Evolutionary conservation across 805 yeast species (phyloP), one percentile per base, ranked within the genome.

Genomic region (Naumovozyma castellii): DNA sequence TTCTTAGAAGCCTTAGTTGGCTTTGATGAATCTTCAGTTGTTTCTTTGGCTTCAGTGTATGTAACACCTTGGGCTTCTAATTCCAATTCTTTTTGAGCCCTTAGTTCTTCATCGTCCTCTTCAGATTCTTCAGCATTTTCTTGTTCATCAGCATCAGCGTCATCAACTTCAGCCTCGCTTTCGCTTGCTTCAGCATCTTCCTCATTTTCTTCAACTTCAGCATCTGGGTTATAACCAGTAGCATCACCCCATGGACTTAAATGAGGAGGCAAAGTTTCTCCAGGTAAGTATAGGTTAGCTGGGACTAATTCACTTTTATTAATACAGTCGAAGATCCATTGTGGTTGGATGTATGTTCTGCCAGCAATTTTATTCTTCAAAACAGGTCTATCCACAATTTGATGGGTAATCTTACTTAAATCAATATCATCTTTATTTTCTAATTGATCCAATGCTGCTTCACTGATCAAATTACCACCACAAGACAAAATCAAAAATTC

Each of bases 211-310:
- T 53, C 71, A 12, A 60, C 53, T 25, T 63, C 63, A 25, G 75
- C 81, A 42, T 72, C 78, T 53, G 98, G 97, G 63, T 90, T 78
- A 66, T 92, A 92, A 40, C 80, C 81, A 52, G 82, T 86, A 36
- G 88, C 75, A 67, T 92, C 98, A 51, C 97, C 97, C 97, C 98
- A 92, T 69, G 98, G 98, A 38, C 95, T 84, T 55, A 92, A 70
- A 64, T 92, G 98, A 29, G 98, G 97, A 34, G 98, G 98, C 48
- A 92, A 71, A 3, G 85, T 68, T 66, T 90, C 97, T 41, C 98
- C 98, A 4, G 96, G 95, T 34, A 94, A 83, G 58, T 92, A 92
- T 40, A 71, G 72, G 40, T 80, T 78, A 17, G 85, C 95, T 15
- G 92, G 76, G 43, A 83, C 69, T 44, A 92, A 69, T 43, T 74